Percentiles rank a stretch among this genome's conserved stretches.
Evolutionary conservation across 495 filamentous ascomycete species (phyloP).

Genomic region (Trichoderma orchidacearum): DNA sequence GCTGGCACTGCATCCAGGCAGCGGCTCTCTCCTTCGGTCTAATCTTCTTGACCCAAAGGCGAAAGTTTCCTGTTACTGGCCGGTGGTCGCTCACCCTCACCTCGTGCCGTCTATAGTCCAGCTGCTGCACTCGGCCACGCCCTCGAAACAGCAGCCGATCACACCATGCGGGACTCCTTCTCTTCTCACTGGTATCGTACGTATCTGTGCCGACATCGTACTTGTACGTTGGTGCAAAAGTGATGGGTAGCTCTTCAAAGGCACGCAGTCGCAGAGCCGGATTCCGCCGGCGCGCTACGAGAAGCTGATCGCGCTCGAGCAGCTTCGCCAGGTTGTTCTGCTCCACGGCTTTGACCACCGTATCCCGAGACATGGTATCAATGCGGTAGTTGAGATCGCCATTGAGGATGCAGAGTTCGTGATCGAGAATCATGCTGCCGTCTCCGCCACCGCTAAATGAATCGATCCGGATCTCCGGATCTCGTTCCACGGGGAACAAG

Average conservation of each 20-base stretch:
- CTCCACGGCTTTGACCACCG: conserved; percentile 71
- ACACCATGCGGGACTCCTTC: conserved; percentile 93
- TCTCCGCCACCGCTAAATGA: conserved; percentile 83
- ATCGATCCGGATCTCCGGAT: conserved; percentile 46
- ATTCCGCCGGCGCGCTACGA: conserved; percentile 74
- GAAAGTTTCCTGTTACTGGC: conserved; percentile 77
- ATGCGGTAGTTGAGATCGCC: conserved; percentile 98
- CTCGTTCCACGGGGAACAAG: conserved; percentile 53
- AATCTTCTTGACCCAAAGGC: conserved; percentile 69
- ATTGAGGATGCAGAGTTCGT: conserved; percentile 91
- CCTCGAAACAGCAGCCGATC: conserved; percentile 84
- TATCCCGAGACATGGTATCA: conserved; percentile 87
- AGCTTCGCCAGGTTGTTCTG: conserved; percentile 72
- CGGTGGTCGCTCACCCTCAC: conserved; percentile 83
- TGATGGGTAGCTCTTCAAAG: conserved; percentile 76
- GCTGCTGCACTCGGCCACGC: conserved; percentile 66
- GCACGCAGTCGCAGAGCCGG: conserved; percentile 76
- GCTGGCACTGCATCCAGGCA: conserved; percentile 56
- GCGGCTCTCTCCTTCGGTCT: conserved; percentile 45
- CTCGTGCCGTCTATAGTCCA: conserved; percentile 81
- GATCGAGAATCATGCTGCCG: conserved; percentile 90
- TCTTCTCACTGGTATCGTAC: conserved; percentile 92
- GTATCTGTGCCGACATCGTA: conserved; percentile 91
- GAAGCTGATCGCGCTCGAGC: conserved; percentile 87
- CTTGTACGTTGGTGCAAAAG: conserved; percentile 93